A percentile compares a stretch with the other conserved stretches of the same genome.
These are phyloP conservation scores for Dothideomycetes sp. DNA, from an alignment of 2,329 filamentous ascomycete species.

Conservation along the genomic window DNA sequence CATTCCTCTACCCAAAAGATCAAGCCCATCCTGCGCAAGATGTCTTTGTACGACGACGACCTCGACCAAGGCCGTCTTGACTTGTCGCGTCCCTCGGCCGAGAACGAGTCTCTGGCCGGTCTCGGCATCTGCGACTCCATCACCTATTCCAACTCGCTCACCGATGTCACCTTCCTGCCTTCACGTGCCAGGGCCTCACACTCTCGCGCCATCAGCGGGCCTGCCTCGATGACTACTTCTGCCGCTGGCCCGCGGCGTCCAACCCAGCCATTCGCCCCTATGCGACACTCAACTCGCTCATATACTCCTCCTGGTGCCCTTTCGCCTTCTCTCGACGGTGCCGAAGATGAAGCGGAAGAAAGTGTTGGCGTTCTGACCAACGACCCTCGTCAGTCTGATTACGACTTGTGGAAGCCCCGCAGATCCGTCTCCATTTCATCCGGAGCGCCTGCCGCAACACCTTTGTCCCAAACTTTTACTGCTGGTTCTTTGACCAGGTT, in stretches of 20 bases:
- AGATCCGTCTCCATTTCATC: slow-evolving; percentile 37
- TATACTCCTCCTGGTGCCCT: slow-evolving; percentile 45
- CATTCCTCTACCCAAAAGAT: slow-evolving; percentile 33
- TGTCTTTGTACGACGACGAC: slow-evolving; percentile 37
- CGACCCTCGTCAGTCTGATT: slow-evolving; percentile 32
- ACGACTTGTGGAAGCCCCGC: slow-evolving; percentile 29
- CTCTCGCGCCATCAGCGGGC: slow-evolving; percentile 48
- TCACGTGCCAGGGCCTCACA: slow-evolving; percentile 35
- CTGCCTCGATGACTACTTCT: slow-evolving; percentile 38
- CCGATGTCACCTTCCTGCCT: slow-evolving; percentile 36
- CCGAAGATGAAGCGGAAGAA: slow-evolving; percentile 34
- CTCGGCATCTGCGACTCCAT: slow-evolving; percentile 46
- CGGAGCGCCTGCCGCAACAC: slow-evolving; percentile 17
- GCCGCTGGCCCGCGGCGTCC: slow-evolving; percentile 37
- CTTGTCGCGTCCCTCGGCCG: slow-evolving; percentile 45
- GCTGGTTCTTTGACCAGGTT: slow-evolving; percentile 37
- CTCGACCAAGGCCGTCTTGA: slow-evolving; percentile 39
- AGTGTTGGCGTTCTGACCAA: slow-evolving; percentile 37
- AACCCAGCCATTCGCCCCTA: slow-evolving; percentile 43
- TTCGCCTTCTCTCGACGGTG: slow-evolving; percentile 41
- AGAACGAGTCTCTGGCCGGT: slow-evolving; percentile 44
- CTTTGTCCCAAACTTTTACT: slow-evolving; percentile 25
- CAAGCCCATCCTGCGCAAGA: slow-evolving; percentile 48
- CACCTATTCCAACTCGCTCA: slow-evolving; percentile 30
- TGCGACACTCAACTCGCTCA: slow-evolving; percentile 43